phyloP scores from a whole-genome alignment of 2,329 filamentous ascomycete genomes.

The Thermomyces lanuginosus region DNA sequence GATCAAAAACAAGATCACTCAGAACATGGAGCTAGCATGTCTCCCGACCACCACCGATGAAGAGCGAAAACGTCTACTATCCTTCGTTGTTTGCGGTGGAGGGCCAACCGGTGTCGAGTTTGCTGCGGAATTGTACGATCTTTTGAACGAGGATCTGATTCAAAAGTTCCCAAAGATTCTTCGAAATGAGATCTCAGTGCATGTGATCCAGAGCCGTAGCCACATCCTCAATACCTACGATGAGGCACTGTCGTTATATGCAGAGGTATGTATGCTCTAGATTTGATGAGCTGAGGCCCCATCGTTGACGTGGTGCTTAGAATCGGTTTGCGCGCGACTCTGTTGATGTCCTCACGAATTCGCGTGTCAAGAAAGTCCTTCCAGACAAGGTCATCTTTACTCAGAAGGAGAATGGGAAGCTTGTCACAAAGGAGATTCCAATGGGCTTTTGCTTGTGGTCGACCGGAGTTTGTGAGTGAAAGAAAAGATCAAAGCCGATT shows the following conservation, averaged over 20 bases:
- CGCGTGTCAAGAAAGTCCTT: conserved; percentile 77
- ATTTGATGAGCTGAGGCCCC: not conserved
- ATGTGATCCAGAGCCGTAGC: conserved; percentile 83
- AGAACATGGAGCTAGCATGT: conserved; percentile 79
- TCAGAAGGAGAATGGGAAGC: conserved; percentile 59
- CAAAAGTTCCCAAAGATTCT: conserved; percentile 71
- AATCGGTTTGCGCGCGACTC: conserved; percentile 78
- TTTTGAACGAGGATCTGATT: conserved; percentile 85
- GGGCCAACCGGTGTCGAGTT: conserved; percentile 96
- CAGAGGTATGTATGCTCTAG: conserved; percentile 40
- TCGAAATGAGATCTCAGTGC: conserved; percentile 95
- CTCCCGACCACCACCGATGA: conserved; percentile 83
- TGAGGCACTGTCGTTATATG: conserved; percentile 80
- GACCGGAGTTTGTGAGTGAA: conserved; percentile 54
- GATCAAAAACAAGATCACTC: conserved; percentile 76
- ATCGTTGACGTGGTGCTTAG: conserved; percentile 13
- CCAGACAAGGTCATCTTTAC: conserved; percentile 76
- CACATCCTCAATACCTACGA: conserved; percentile 98
- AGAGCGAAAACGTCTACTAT: conserved; percentile 71
- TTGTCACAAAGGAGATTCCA: conserved; percentile 80
- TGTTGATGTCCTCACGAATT: conserved; percentile 81
- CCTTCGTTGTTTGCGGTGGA: conserved; percentile 90
- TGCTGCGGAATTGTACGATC: conserved; percentile 86
- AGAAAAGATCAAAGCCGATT: not conserved
- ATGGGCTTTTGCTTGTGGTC: conserved; percentile 97